phyloP scores from a whole-genome alignment of 257 asterid species.

The Apocynum venetum region DNA sequence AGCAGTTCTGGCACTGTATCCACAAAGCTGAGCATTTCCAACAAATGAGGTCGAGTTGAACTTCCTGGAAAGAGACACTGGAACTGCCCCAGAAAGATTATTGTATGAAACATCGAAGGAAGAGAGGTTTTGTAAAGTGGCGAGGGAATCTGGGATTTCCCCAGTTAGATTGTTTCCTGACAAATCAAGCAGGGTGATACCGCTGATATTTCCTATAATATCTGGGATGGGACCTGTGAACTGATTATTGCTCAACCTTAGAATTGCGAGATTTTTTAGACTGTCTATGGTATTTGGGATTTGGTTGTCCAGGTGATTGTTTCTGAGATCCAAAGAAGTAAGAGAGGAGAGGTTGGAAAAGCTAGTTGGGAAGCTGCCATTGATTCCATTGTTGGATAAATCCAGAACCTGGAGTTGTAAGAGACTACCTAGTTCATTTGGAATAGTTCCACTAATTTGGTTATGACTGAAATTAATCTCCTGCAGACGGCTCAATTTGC shows the following conservation, averaged over 20 bases:
- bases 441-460: slow-evolving; percentile 44
- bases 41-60: slow-evolving; percentile 72
- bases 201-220: slow-evolving; percentile 44
- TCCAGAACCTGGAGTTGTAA: slow-evolving; percentile 38
- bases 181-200: slow-evolving; percentile 50
- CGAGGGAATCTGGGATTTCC: slow-evolving; percentile 58
- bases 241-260: slow-evolving; percentile 47
- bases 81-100: slow-evolving; percentile 70
- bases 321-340: slow-evolving; percentile 27
- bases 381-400: slow-evolving; percentile 44
- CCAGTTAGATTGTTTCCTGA: slow-evolving; percentile 68
- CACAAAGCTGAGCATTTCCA: slow-evolving; percentile 79
- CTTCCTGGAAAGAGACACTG: slow-evolving; percentile 49
- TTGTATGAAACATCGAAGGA: slow-evolving; percentile 71
- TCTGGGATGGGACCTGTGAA: slow-evolving; percentile 54
- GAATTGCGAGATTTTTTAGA: slow-evolving; percentile 40
- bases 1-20: slow-evolving; percentile 48
- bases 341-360: slow-evolving; percentile 43
- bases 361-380: slow-evolving; percentile 42
- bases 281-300: slow-evolving; percentile 41
- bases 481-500: slow-evolving; percentile 42
- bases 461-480: slow-evolving; percentile 49
- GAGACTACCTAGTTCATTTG: slow-evolving; percentile 39
- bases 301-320: slow-evolving; percentile 41
- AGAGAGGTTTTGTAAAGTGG: slow-evolving; percentile 38